These are phyloP conservation scores for Parachaetomium inaequale DNA, from an alignment of 495 filamentous ascomycete genomes.

Conservation along the genomic window DNA sequence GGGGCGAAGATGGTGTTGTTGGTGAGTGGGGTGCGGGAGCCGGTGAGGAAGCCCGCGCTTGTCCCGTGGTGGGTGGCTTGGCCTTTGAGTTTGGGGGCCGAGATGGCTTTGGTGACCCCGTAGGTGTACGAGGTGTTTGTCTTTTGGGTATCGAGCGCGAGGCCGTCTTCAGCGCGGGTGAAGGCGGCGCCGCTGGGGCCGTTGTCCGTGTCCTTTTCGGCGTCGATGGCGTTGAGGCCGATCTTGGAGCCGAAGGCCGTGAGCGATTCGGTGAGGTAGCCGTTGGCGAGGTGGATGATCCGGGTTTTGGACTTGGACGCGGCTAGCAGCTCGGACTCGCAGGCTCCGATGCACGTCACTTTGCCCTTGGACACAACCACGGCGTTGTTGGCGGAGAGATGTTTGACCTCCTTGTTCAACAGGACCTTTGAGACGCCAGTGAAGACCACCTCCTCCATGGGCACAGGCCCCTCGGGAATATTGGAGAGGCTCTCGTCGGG, in stretches of 20 bases:
- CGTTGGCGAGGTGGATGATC: constrained; percentile 50
- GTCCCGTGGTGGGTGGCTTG: constrained; percentile 42
- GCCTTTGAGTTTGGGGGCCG: constrained; percentile 37
- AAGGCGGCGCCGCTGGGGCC: constrained; percentile 38
- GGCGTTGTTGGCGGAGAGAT: constrained; percentile 23
- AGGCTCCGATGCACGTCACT: constrained; percentile 49
- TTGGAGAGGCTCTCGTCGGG: constrained; percentile 30
- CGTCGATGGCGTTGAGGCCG: constrained; percentile 56
- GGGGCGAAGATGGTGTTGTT: constrained; percentile 38
- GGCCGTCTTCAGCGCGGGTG: constrained; percentile 46
- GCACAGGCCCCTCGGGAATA: constrained; percentile 35
- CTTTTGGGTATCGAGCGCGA: constrained; percentile 45
- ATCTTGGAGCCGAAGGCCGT: constrained; percentile 51
- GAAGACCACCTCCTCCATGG: constrained; percentile 42
- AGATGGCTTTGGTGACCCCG: constrained; percentile 48
- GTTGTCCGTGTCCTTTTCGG: constrained; percentile 49
- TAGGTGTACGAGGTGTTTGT: constrained; percentile 40
- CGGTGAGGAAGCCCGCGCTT: constrained; percentile 47
- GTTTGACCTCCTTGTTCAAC: constrained; percentile 16
- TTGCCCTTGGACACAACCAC: constrained; percentile 46
- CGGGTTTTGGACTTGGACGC: constrained; percentile 28
- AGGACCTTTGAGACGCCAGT: constrained; percentile 46
- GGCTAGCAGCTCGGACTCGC: constrained; percentile 35
- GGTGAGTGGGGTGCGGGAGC: constrained; percentile 32
- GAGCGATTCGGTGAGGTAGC: constrained; percentile 53